phyloP scores from a whole-genome alignment of 345 rosid genomes.

The Acer saccharum region DNA sequence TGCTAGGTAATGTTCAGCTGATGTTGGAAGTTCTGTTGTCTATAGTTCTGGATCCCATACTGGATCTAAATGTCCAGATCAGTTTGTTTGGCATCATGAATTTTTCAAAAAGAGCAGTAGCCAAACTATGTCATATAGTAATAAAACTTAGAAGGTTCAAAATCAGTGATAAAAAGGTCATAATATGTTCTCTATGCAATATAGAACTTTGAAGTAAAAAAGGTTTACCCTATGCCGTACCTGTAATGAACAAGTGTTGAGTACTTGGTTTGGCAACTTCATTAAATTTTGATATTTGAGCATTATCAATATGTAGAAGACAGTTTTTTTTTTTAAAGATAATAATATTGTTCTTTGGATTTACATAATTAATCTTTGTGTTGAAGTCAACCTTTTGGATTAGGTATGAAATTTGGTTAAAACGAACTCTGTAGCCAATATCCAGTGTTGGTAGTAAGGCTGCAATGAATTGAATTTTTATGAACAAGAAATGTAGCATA shows the following conservation, averaged over 20 bases:
- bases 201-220: not conserved
- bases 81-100: conserved; percentile 4
- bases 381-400: not conserved
- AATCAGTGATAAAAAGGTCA: not conserved
- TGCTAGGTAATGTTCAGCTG: conserved; percentile 68
- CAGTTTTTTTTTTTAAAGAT: not conserved
- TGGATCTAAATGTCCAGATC: conserved; percentile 13
- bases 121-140: not conserved
- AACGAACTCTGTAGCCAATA: not conserved
- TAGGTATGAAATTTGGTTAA: not conserved
- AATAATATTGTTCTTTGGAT: too few relatives aligned
- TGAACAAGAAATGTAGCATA: conserved; percentile 3
- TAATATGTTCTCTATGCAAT: not conserved
- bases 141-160: not conserved
- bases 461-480: not conserved
- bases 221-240: not conserved
- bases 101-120: conserved; percentile 1
- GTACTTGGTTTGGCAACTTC: not conserved
- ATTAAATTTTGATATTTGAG: not conserved
- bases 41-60: conserved; percentile 12
- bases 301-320: not conserved
- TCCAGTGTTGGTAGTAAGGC: not conserved
- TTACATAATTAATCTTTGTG: not conserved
- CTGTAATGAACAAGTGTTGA: not conserved
- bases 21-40: conserved; percentile 9